Evolutionary conservation across 2,329 filamentous ascomycete species (phyloP), one percentile per base, ranked within the genome.

Genomic region (Emericellopsis atlantica): DNA sequence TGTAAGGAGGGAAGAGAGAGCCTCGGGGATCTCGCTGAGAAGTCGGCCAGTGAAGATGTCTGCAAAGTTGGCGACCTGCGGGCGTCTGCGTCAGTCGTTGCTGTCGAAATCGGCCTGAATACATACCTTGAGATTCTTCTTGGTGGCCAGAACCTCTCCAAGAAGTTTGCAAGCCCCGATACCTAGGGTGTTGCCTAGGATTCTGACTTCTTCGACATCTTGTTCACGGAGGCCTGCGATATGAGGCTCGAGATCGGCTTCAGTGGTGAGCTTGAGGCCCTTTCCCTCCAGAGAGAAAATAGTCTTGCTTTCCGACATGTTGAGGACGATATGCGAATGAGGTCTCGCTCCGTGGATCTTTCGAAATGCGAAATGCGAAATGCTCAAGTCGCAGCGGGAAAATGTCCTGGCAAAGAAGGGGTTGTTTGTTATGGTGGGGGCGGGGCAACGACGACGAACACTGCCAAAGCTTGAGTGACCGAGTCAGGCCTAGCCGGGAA

Each of bases 41-140:
- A 96, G 77, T 50, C 92, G 86, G 26, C 85, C 86, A 44, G 92
- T 98, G 69, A 96, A 98, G 69, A 98, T 95, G 61, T 98, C 92
- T 60, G 89, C 89, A 43, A 98, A 72, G 65, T 95, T 94, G 56
- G 85, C 89, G 55, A 81, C 69, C 78, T 81, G 52, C 29, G 43
- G 6, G 26, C 7, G 23, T 18, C 11, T 36, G 15, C 4, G n/a
- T 37, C 10, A 14, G 12, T 34, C 12, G 10, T 23, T 11, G 9
- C 23, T 6, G 15, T 6, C 4, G 6, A 18, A 15, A 2, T 14
- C 22, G 15, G 11, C 22, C 4, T 41, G n/a, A 16, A 22, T 24
- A 47, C 64, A 43, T 67, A 85, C 82, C 66, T 84, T 76, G 34
- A 95, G 71, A 47, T 71, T 81, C 66, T 86, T 86, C 67, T 96